phyloP scores from a whole-genome alignment of 139 green algal species.

The Chlamydomonas schloesseri region DNA sequence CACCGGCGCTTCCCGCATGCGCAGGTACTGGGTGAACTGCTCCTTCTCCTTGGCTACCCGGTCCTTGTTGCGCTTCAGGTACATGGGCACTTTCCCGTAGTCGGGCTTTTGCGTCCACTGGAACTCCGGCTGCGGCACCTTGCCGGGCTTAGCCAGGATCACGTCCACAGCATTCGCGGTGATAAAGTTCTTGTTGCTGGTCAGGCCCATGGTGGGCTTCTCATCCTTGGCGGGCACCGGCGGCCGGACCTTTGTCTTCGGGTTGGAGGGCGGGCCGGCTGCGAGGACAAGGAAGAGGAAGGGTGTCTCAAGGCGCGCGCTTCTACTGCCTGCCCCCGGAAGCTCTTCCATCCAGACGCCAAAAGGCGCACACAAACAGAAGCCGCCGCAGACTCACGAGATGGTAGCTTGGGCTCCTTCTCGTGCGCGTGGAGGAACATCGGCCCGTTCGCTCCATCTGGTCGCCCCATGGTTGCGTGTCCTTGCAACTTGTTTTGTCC shows the following conservation, averaged over 20 bases:
- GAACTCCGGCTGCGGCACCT: slow-evolving; percentile 55
- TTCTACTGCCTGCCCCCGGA: too few relatives aligned
- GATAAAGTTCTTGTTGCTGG: slow-evolving; percentile 87
- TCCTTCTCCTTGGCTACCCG: slow-evolving; percentile 72
- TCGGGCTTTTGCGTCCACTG: slow-evolving; percentile 72
- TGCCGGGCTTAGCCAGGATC: slow-evolving; percentile 70
- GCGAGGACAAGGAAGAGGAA: neutral
- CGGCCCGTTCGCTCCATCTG: slow-evolving; percentile 58
- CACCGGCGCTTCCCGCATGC: slow-evolving; percentile 65
- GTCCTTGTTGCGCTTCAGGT: slow-evolving; percentile 84
- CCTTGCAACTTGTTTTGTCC: slow-evolving; percentile 51
- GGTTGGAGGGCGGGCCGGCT: slow-evolving; percentile 53
- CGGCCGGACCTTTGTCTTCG: slow-evolving; percentile 71
- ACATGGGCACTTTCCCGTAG: slow-evolving; percentile 85
- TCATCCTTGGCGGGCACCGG: slow-evolving; percentile 72
- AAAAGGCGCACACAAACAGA: too few relatives aligned
- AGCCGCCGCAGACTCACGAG: slow-evolving; percentile 63
- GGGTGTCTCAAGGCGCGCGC: too few relatives aligned
- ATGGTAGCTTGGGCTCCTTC: slow-evolving; percentile 76
- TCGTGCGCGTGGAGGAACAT: slow-evolving; percentile 67
- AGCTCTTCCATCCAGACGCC: too few relatives aligned
- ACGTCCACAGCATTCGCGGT: slow-evolving; percentile 78
- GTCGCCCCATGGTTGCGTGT: slow-evolving; percentile 69
- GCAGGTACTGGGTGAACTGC: slow-evolving; percentile 73
- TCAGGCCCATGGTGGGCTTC: slow-evolving; percentile 73